Percentiles rank a stretch among this genome's conserved stretches.
Conservation (phyloP, 2,329 filamentous ascomycete genomes). For the Penicillium sp. region DNA sequence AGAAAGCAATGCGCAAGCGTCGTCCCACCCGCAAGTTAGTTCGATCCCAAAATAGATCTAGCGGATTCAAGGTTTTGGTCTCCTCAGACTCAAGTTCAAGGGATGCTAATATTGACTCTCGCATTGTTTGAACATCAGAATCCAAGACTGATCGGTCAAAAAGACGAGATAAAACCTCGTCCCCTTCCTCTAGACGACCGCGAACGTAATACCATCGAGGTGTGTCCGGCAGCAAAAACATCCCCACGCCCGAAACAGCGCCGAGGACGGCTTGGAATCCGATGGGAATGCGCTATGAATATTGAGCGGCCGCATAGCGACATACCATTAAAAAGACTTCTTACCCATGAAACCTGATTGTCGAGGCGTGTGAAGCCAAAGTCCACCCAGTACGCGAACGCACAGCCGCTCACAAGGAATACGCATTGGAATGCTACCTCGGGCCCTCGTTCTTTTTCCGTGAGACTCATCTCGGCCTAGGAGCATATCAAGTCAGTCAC, state of each 20-base stretch:
- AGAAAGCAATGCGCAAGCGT: not conserved
- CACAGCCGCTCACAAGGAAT: constrained; percentile 21
- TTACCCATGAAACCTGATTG: constrained; percentile 30
- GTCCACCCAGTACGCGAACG: constrained; percentile 5
- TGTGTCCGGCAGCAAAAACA: not conserved
- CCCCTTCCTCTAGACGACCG: not conserved
- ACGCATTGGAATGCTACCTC: constrained; percentile 24
- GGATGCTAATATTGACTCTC: not conserved
- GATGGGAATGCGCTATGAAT: not conserved
- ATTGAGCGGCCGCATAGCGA: not conserved
- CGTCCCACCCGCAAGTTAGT: not conserved
- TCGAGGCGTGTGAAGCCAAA: constrained; percentile 25
- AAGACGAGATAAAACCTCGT: not conserved
- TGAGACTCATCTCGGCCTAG: constrained; percentile 19
- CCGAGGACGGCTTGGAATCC: not conserved
- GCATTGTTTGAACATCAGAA: not conserved
- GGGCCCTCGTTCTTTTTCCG: constrained; percentile 25
- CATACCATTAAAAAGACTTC: too few relatives aligned
- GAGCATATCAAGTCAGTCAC: constrained; percentile 24
- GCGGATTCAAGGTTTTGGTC: not conserved
- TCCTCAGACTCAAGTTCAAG: not conserved
- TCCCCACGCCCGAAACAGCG: not conserved
- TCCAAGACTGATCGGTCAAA: not conserved
- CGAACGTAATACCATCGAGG: constrained; percentile 1
- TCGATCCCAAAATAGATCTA: not conserved